Conservation (phyloP, 2,329 filamentous ascomycete genomes). For the Hymenoscyphus salicellus region DNA sequence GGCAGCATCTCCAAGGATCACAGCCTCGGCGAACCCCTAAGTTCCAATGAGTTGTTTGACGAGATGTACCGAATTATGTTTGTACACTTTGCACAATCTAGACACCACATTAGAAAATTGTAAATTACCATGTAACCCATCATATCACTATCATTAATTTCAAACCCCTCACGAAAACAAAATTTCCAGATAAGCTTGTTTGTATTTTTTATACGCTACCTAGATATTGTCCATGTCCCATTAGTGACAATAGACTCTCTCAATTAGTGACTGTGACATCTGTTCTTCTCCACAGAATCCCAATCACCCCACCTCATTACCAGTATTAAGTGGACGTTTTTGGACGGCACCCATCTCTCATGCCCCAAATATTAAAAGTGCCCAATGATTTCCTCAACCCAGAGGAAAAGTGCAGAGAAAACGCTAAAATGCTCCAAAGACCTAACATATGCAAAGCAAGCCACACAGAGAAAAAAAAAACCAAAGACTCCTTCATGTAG, state of each 20-base stretch:
- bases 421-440: conserved; percentile 11
- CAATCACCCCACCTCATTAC: background rate
- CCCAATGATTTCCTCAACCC: background rate
- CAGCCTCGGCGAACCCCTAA: too few species aligned
- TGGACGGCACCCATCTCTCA: conserved; percentile 9
- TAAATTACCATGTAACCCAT: background rate
- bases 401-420: background rate
- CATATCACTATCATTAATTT: background rate
- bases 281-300: background rate
- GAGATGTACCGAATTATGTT: background rate
- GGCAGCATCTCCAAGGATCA: too few species aligned
- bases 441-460: conserved; percentile 19
- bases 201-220: background rate
- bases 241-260: background rate
- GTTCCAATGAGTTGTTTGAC: background rate
- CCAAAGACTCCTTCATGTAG: conserved; percentile 4
- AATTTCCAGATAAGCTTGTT: background rate
- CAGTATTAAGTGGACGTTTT: background rate
- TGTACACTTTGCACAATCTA: background rate
- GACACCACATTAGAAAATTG: background rate
- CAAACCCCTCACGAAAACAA: background rate
- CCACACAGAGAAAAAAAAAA: conserved; percentile 19
- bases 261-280: background rate
- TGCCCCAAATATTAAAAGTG: conserved; percentile 19
- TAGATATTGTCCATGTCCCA: background rate